Evolutionary conservation across 2,329 filamentous ascomycete species (phyloP).

Genomic region (Epichloe coenophiala): DNA sequence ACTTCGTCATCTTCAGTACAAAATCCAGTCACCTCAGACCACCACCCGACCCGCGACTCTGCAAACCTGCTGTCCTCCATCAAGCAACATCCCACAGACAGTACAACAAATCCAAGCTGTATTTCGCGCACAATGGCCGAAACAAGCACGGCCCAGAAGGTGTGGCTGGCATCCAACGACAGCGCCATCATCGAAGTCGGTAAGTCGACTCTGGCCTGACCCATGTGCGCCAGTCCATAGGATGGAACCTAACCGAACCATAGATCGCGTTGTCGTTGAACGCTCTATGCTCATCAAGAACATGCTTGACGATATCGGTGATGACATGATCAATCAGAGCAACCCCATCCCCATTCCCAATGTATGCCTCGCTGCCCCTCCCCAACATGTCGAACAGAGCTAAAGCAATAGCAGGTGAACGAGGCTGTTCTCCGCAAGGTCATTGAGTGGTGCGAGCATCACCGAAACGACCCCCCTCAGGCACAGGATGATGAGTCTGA

Average conservation of each 20-base stretch:
- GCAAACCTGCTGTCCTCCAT: not conserved
- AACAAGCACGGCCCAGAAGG: slow-evolving; percentile 20
- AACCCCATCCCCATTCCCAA: slow-evolving; percentile 84
- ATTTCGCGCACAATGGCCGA: slow-evolving; percentile 22
- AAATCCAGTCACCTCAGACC: not conserved
- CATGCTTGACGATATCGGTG: slow-evolving; percentile 87
- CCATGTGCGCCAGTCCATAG: not conserved
- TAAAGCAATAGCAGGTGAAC: slow-evolving; percentile 52
- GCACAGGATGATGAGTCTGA: slow-evolving; percentile 82
- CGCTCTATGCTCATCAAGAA: slow-evolving; percentile 95
- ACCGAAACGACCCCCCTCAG: slow-evolving; percentile 76
- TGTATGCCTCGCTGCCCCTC: slow-evolving; percentile 28
- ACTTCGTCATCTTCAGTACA: not conserved
- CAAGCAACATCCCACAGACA: not conserved
- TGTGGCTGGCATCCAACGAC: slow-evolving; percentile 40
- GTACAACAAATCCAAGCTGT: not conserved
- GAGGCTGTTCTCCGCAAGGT: slow-evolving; percentile 91
- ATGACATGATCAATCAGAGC: slow-evolving; percentile 33
- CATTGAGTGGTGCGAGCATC: slow-evolving; percentile 94
- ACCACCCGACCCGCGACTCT: not conserved
- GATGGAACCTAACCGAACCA: slow-evolving; percentile 2
- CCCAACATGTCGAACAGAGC: not conserved
- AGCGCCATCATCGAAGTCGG: slow-evolving; percentile 31
- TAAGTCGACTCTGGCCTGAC: slow-evolving; percentile 18
- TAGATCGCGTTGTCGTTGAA: slow-evolving; percentile 74